Evolutionary conservation across 228 moss, liverwort and hornwort genomes (phyloP).

Genomic region (Sphagnum fallax): DNA sequence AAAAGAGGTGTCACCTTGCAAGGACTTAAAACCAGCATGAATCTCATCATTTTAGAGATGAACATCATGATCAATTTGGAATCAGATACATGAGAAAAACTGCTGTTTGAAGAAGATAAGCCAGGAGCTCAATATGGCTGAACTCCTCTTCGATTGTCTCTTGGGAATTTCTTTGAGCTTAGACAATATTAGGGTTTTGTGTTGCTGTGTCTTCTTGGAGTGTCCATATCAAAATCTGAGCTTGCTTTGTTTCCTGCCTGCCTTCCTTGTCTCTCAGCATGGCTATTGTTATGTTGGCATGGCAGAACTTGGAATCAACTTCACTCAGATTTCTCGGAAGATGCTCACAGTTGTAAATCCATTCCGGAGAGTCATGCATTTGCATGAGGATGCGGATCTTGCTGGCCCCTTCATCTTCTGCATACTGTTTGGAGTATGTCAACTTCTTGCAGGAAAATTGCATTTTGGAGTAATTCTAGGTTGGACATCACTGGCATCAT

Average conservation of each 20-base stretch:
- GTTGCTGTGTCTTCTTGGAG: too few relatives aligned
- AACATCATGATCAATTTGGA: too few relatives aligned
- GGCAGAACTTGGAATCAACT: slow-evolving; percentile 94
- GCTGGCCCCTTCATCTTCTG: slow-evolving; percentile 91
- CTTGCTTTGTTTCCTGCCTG: not conserved
- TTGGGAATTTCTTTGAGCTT: not conserved
- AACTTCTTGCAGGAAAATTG: slow-evolving; percentile 85
- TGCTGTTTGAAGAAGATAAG: too few relatives aligned
- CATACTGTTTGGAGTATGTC: slow-evolving; percentile 78
- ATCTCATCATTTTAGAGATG: too few relatives aligned
- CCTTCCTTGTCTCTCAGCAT: not conserved
- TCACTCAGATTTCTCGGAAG: slow-evolving; percentile 69
- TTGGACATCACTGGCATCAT: slow-evolving; percentile 79
- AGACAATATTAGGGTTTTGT: too few relatives aligned
- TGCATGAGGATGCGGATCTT: slow-evolving; percentile 93
- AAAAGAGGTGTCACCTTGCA: too few relatives aligned
- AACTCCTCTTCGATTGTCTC: not conserved
- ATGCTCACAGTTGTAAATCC: slow-evolving; percentile 83
- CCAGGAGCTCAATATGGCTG: not conserved
- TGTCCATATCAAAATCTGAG: too few relatives aligned
- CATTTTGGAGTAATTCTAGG: slow-evolving; percentile 94
- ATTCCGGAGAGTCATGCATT: slow-evolving; percentile 54
- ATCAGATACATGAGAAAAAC: too few relatives aligned
- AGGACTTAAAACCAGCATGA: too few relatives aligned
- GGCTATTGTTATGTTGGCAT: not conserved